phyloP scores from a whole-genome alignment of 2,329 filamentous ascomycete species.

The Daldinia eschscholtzii region DNA sequence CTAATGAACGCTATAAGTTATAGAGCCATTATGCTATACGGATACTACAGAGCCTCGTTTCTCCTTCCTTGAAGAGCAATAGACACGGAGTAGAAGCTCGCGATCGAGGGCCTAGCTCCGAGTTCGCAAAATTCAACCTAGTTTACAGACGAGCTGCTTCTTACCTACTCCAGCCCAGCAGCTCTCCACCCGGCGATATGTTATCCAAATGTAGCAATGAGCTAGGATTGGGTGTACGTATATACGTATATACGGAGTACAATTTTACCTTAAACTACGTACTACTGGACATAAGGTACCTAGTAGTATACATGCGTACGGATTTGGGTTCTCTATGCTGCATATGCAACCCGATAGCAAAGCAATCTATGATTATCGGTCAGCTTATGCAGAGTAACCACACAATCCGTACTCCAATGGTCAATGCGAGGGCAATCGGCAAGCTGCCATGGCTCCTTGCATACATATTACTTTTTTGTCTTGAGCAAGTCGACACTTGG shows the following conservation, averaged over 20 bases:
- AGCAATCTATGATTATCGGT: slow-evolving; percentile 48
- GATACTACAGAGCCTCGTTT: slow-evolving; percentile 17
- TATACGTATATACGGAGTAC: slow-evolving; percentile 1
- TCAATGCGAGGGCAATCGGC: slow-evolving; percentile 48
- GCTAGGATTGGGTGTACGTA: slow-evolving; percentile 19
- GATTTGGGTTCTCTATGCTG: slow-evolving; percentile 42
- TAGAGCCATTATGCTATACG: slow-evolving; percentile 34
- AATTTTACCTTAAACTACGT: slow-evolving; percentile 23
- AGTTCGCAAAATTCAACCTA: slow-evolving; percentile 38
- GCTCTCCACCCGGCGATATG: slow-evolving; percentile 40
- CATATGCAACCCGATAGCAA: slow-evolving; percentile 43
- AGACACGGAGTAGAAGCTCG: slow-evolving; percentile 22
- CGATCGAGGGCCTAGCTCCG: slow-evolving; percentile 23
- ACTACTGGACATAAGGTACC: slow-evolving; percentile 26
- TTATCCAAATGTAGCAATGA: slow-evolving; percentile 43
- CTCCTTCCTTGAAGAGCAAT: slow-evolving; percentile 25
- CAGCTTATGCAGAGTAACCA: slow-evolving; percentile 46
- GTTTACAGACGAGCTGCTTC: slow-evolving; percentile 27
- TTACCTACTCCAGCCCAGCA: slow-evolving; percentile 30
- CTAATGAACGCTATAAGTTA: slow-evolving; percentile 32
- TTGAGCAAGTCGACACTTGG: slow-evolving; percentile 36
- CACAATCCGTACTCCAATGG: slow-evolving; percentile 41
- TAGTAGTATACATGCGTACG: slow-evolving; percentile 29
- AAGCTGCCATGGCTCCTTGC: slow-evolving; percentile 48
- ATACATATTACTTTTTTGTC: slow-evolving; percentile 42